Base-by-base conservation (phyloP, 2,329 filamentous ascomycete species). In the Chaetomium sp. region DNA sequence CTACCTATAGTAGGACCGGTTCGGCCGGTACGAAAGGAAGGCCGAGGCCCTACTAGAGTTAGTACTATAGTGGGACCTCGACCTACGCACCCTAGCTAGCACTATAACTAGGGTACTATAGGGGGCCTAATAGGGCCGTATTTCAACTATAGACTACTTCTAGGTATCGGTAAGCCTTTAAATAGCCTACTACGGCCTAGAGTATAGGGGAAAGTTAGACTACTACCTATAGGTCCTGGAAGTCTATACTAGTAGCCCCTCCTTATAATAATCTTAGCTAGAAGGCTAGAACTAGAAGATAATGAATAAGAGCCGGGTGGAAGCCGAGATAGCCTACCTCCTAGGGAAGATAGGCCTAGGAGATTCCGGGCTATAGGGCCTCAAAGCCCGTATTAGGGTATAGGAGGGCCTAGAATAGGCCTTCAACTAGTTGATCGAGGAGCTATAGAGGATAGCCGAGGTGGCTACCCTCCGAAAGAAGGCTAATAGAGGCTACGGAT, bases 261-360 rank as follows among this genome's bases (percentile, higher is more conserved):
- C 13, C 3, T 4, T 45, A 57, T 21, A 42, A 57, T 12, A 45
- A 27, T 4, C 33, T 9, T 16, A 57, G 35, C 54, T 23, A 42
- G 54, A 57, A 13, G 54, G 33, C 9, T 57, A n/a, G 35, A 57
- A 45, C 21, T 57, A n/a, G n/a, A n/a, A n/a, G n/a, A n/a, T n/a
- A n/a, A n/a, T n/a, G n/a, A n/a, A n/a, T n/a, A n/a, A n/a, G 12
- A 21, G 42, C 25, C 23, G 23, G 6, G 35, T 57, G 2, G 23
- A 57, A 33, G 23, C 54, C 10, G 23, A 57, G 23, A 33, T 13
- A 27, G 21, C 33, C 21, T 13, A 42, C 21, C 35, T 57, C 4
- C 54, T 19, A 10, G 8, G 12, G 10, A 51, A 51, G 16, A 55
- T 55, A 9, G 53, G 53, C 3, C 31, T 56, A 7, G 9, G 19